Evolutionary conservation across 306 rosid species (phyloP).

Genomic region (Alnus rubra): DNA sequence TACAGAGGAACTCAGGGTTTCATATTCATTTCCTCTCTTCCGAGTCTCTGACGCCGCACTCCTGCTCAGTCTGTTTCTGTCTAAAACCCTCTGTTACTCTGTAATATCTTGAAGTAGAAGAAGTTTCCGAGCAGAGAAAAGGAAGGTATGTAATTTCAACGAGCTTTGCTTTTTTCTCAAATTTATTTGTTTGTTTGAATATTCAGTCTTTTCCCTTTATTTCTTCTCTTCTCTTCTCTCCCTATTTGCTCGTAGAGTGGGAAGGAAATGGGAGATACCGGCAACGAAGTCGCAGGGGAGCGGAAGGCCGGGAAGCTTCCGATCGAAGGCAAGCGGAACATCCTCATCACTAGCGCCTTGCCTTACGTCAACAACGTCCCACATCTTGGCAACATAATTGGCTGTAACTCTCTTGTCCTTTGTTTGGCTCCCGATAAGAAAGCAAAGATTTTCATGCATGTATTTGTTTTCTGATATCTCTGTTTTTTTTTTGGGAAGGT

Average conservation of each 20-base stretch:
- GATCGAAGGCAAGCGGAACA: conserved; percentile 71
- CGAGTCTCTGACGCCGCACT: too few species aligned
- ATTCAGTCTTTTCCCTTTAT: too few species aligned
- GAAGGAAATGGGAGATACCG: background rate
- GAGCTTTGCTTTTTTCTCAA: too few species aligned
- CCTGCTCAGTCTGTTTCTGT: too few species aligned
- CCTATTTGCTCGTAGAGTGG: background rate
- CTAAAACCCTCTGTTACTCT: too few species aligned
- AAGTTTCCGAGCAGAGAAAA: too few species aligned
- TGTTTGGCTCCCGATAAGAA: background rate
- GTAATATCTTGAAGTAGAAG: too few species aligned
- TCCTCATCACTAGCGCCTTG: conserved; percentile 93
- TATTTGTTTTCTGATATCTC: background rate
- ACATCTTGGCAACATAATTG: conserved; percentile 94
- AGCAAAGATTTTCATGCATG: background rate
- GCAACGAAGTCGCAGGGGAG: background rate
- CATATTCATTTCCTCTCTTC: too few species aligned
- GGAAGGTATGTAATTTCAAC: too few species aligned
- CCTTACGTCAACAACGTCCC: conserved; percentile 98
- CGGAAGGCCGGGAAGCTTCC: conserved; percentile 59
- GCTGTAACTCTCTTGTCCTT: conserved; percentile 39
- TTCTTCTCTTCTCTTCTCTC: too few species aligned
- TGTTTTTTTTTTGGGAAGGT: conserved; percentile 32
- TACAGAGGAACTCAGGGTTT: too few species aligned
- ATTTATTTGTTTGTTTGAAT: too few species aligned